Evolutionary conservation across 1,284 basidiomycete genomes (phyloP).

Genomic region (Marasmius tenuissimus): DNA sequence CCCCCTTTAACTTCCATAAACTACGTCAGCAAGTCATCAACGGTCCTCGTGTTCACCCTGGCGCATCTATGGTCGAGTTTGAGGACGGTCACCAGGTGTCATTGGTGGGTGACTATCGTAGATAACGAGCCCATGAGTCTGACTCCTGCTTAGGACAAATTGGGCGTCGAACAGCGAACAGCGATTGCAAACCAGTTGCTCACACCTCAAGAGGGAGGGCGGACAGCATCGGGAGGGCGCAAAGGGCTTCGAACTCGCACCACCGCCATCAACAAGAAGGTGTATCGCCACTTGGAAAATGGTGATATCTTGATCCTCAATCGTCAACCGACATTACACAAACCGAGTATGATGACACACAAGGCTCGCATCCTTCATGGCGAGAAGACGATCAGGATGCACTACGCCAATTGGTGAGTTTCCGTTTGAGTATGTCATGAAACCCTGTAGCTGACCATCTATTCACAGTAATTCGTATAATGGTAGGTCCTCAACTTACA

Average conservation of each 20-base stretch:
- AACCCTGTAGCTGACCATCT: slow-evolving; percentile 6
- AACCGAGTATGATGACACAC: slow-evolving; percentile 99
- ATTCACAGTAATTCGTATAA: slow-evolving; percentile 91
- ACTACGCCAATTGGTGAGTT: slow-evolving; percentile 95
- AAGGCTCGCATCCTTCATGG: slow-evolving; percentile 90
- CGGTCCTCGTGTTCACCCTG: slow-evolving; percentile 89
- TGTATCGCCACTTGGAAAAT: slow-evolving; percentile 92
- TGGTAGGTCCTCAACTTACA: slow-evolving; percentile 43
- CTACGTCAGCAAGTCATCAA: slow-evolving; percentile 92
- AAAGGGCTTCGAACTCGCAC: slow-evolving; percentile 71
- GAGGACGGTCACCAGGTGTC: slow-evolving; percentile 90
- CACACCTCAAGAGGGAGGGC: slow-evolving; percentile 83
- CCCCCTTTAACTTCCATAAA: slow-evolving; percentile 86
- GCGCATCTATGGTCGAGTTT: slow-evolving; percentile 92
- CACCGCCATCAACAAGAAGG: slow-evolving; percentile 91
- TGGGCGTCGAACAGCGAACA: slow-evolving; percentile 85
- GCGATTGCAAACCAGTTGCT: slow-evolving; percentile 97
- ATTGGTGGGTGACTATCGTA: slow-evolving; percentile 50
- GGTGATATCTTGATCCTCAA: slow-evolving; percentile 97
- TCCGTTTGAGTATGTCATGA: not conserved
- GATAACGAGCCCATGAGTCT: not conserved
- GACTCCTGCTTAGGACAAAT: slow-evolving; percentile 65
- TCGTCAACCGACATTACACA: slow-evolving; percentile 97
- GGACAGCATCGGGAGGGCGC: slow-evolving; percentile 36
- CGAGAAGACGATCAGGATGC: slow-evolving; percentile 99